These are phyloP conservation scores for Kernera saxatilis DNA, from an alignment of 345 rosid genomes.

Conservation along the genomic window DNA sequence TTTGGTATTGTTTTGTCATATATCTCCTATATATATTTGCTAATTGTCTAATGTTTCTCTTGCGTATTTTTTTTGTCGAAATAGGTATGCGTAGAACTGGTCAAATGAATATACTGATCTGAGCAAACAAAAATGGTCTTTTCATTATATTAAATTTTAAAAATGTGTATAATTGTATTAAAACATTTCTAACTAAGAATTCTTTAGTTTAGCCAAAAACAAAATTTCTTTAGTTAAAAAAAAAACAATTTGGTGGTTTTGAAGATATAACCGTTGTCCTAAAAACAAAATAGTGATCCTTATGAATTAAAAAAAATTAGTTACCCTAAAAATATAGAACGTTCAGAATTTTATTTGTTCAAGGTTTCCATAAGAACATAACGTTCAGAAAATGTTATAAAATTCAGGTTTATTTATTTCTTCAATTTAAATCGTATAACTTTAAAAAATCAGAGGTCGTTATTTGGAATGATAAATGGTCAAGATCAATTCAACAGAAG, in stretches of 20 bases:
- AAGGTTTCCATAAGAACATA: not conserved
- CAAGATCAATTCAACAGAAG: constrained; percentile 25
- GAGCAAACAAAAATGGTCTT: too few species aligned
- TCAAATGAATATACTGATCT: too few species aligned
- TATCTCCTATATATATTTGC: not conserved
- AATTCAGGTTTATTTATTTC: not conserved
- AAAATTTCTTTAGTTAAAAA: too few species aligned
- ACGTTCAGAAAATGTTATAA: not conserved
- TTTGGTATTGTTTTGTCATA: not conserved
- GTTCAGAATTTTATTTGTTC: not conserved
- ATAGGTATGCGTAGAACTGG: too few species aligned
- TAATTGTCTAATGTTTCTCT: not conserved
- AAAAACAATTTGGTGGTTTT: too few species aligned
- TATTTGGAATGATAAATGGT: constrained; percentile 34
- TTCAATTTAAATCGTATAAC: not conserved
- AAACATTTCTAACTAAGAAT: too few species aligned
- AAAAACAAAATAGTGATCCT: too few species aligned
- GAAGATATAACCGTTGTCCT: too few species aligned
- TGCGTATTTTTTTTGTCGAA: too few species aligned
- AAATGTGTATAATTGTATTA: too few species aligned
- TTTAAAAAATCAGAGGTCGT: constrained; percentile 10
- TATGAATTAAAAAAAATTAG: not conserved
- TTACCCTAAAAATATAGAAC: not conserved
- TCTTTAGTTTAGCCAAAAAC: too few species aligned
- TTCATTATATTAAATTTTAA: too few species aligned